Evolutionary conservation across 2,329 filamentous ascomycete genomes (phyloP).

Genomic region (Colletotrichum higginsianum): DNA sequence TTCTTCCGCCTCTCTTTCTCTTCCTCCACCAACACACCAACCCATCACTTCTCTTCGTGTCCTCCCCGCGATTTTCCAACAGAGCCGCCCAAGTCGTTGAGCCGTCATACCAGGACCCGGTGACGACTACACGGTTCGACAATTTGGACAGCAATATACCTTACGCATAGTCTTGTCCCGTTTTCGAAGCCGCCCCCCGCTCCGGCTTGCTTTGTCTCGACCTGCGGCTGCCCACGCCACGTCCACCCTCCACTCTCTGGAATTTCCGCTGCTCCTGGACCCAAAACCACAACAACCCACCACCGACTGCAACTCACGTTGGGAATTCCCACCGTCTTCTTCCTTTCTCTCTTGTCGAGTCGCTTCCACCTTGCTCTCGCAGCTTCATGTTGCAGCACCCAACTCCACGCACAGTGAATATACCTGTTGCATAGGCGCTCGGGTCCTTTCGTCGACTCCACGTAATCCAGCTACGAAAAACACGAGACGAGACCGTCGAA

Average conservation of each 20-base stretch:
- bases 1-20: conserved; percentile 26
- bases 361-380: background rate
- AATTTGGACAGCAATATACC: conserved; percentile 5
- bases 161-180: conserved; percentile 15
- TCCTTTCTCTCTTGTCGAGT: conserved; percentile 21
- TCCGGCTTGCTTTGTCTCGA: conserved; percentile 39
- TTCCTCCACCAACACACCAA: conserved; percentile 26
- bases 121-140: conserved; percentile 3
- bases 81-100: conserved; percentile 4
- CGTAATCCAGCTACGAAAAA: conserved; percentile 37
- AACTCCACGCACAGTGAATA: background rate
- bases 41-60: conserved; percentile 12
- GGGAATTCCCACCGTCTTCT: conserved; percentile 19
- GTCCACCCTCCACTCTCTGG: conserved; percentile 39
- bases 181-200: conserved; percentile 26
- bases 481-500: conserved; percentile 34
- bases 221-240: conserved; percentile 37
- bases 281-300: conserved; percentile 40
- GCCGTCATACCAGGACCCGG: background rate
- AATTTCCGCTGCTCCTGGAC: conserved; percentile 41
- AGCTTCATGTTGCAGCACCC: background rate
- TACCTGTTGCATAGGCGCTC: conserved; percentile 8
- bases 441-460: conserved; percentile 24
- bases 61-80: background rate
- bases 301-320: conserved; percentile 24